Conservation (phyloP, 1,139 yeast genomes). For the Yamadazyma mexicana region DNA sequence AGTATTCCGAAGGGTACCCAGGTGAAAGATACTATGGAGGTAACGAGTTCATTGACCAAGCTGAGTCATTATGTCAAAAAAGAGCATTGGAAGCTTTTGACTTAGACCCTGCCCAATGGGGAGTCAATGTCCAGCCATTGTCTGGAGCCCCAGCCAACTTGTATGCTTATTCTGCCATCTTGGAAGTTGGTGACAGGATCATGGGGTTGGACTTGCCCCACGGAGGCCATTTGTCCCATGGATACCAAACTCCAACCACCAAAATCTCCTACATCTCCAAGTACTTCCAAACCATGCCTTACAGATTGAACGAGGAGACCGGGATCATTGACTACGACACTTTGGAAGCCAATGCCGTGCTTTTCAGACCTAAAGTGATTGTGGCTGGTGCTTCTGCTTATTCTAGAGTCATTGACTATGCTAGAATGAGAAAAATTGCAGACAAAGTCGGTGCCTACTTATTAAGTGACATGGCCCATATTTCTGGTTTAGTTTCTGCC, state of each 20-base stretch:
- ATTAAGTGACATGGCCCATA: conserved; percentile 95
- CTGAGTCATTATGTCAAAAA: conserved; percentile 85
- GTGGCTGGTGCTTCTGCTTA: conserved; percentile 98
- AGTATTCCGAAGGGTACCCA: conserved; percentile 98
- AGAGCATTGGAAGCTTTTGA: conserved; percentile 87
- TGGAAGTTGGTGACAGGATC: conserved; percentile 88
- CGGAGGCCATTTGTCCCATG: conserved; percentile 96
- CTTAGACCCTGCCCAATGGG: conserved; percentile 81
- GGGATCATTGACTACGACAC: conserved; percentile 92
- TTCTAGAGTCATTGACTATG: conserved; percentile 87
- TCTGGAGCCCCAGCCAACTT: conserved; percentile 97
- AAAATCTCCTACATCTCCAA: conserved; percentile 90
- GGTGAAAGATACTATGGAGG: conserved; percentile 98
- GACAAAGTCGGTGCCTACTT: conserved; percentile 92
- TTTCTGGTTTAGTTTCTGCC: conserved; percentile 91
- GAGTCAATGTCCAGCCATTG: conserved; percentile 91
- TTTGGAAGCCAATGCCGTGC: conserved; percentile 75
- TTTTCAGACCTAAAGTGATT: conserved; percentile 91
- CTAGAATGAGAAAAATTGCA: conserved; percentile 84
- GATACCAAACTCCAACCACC: conserved; percentile 85
- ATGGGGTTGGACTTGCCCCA: conserved; percentile 98
- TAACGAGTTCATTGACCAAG: conserved; percentile 88
- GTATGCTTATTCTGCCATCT: conserved; percentile 88
- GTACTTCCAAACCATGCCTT: conserved; percentile 97
- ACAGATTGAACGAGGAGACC: conserved; percentile 79